Conservation (phyloP, 352 stramenopile species). For the Peronospora belbahrii region DNA sequence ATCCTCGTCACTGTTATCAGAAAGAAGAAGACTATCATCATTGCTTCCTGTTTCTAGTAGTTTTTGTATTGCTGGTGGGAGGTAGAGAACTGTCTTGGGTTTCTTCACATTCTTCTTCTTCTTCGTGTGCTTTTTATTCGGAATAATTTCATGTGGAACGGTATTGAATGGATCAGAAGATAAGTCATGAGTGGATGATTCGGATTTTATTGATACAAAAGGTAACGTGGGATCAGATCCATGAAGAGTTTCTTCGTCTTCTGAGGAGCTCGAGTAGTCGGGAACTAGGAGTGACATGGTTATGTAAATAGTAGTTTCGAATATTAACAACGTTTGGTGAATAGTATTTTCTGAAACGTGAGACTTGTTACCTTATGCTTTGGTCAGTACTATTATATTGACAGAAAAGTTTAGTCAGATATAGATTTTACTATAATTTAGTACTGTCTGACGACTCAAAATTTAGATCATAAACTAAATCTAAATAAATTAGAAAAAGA, state of each 20-base stretch:
- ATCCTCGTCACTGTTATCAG: conserved; percentile 34
- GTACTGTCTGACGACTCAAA: too few relatives aligned
- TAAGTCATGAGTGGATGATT: too few relatives aligned
- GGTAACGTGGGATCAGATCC: neutral
- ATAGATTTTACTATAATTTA: too few relatives aligned
- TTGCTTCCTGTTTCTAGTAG: conserved; percentile 34
- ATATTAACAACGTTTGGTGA: too few relatives aligned
- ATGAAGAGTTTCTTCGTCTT: conserved; percentile 24
- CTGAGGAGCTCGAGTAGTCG: conserved; percentile 54
- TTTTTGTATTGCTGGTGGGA: conserved; percentile 50
- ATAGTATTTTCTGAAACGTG: too few relatives aligned
- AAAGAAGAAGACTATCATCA: conserved; percentile 9
- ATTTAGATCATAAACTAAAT: too few relatives aligned
- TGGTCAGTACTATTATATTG: too few relatives aligned
- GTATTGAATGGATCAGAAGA: neutral
- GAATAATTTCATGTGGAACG: neutral
- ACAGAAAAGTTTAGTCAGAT: too few relatives aligned
- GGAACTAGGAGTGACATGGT: conserved; percentile 44
- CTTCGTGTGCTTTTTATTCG: conserved; percentile 6
- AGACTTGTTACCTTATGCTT: too few relatives aligned
- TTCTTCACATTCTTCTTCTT: conserved; percentile 33
- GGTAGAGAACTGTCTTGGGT: conserved; percentile 39
- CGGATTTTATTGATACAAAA: too few relatives aligned
- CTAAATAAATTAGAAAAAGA: too few relatives aligned
- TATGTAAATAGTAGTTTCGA: neutral